These are phyloP conservation scores for Peronospora belbahrii DNA, from an alignment of 352 stramenopile genomes.

Conservation along the genomic window DNA sequence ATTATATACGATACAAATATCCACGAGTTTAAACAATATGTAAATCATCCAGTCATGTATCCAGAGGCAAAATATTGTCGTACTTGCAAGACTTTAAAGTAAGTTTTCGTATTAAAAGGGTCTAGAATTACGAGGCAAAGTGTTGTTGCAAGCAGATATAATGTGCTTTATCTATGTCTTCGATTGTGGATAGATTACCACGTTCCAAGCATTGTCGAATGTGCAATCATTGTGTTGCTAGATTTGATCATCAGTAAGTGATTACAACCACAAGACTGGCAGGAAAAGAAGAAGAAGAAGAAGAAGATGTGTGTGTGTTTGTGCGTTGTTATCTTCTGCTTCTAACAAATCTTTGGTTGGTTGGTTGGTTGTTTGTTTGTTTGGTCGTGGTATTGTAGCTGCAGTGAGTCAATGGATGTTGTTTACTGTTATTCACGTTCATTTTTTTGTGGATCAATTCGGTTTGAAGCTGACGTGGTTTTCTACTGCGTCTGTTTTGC, in stretches of 20 bases:
- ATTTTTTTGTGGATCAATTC: too few relatives aligned
- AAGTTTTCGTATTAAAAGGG: slow-evolving; percentile 4
- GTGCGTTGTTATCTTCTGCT: too few relatives aligned
- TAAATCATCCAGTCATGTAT: slow-evolving; percentile 73
- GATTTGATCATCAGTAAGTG: slow-evolving; percentile 87
- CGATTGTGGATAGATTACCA: slow-evolving; percentile 51
- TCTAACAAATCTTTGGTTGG: slow-evolving; percentile 3
- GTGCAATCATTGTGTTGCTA: slow-evolving; percentile 81
- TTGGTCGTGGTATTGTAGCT: slow-evolving; percentile 17
- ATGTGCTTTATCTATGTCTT: too few relatives aligned
- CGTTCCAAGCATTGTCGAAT: slow-evolving; percentile 87
- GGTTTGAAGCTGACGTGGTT: neutral
- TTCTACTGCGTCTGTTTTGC: neutral
- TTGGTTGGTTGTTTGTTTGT: too few relatives aligned
- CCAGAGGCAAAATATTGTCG: slow-evolving; percentile 71
- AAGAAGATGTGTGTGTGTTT: too few relatives aligned
- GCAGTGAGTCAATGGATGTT: slow-evolving; percentile 17
- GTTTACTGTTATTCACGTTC: neutral
- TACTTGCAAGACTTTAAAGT: slow-evolving; percentile 87
- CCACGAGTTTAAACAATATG: slow-evolving; percentile 49
- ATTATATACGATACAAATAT: slow-evolving; percentile 55
- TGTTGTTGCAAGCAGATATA: too few relatives aligned
- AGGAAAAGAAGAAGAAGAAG: too few relatives aligned
- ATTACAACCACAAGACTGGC: too few relatives aligned
- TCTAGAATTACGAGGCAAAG: too few relatives aligned